Evolutionary conservation across 352 stramenopile species (phyloP).

Genomic region (Globisporangium abappressorium): DNA sequence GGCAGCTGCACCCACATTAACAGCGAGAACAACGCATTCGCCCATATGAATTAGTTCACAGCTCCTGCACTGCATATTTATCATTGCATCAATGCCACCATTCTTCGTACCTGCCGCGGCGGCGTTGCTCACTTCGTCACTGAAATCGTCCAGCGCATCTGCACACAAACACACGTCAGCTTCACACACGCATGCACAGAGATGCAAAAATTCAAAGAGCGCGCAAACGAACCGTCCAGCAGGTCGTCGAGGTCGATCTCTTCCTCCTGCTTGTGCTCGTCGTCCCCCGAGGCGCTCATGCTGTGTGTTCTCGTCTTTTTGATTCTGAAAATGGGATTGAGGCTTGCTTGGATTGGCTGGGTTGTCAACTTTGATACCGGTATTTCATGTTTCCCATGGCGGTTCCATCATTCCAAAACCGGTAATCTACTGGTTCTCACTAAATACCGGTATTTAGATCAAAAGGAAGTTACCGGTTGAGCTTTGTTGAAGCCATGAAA

Average conservation of each 20-base stretch:
- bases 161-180: not conserved
- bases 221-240: constrained; percentile 49
- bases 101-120: constrained; percentile 2
- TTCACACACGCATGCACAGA: not conserved
- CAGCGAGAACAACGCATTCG: not conserved
- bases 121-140: constrained; percentile 49
- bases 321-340: too few relatives aligned
- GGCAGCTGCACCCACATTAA: not conserved
- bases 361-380: too few relatives aligned
- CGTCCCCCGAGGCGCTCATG: constrained; percentile 18
- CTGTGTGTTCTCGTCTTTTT: not conserved
- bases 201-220: not conserved
- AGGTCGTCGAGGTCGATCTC: constrained; percentile 82
- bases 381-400: too few relatives aligned
- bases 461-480: too few relatives aligned
- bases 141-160: constrained; percentile 87
- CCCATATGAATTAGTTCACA: not conserved
- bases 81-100: not conserved
- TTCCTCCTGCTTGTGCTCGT: constrained; percentile 37
- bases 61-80: not conserved
- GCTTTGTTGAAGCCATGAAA: too few relatives aligned
- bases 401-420: too few relatives aligned
- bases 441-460: too few relatives aligned
- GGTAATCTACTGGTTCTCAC: too few relatives aligned
- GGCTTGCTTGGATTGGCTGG: too few relatives aligned